These are phyloP conservation scores for Lichtheimia hyalospora DNA, from an alignment of 371 early-diverging fungal genomes.

Conservation along the genomic window DNA sequence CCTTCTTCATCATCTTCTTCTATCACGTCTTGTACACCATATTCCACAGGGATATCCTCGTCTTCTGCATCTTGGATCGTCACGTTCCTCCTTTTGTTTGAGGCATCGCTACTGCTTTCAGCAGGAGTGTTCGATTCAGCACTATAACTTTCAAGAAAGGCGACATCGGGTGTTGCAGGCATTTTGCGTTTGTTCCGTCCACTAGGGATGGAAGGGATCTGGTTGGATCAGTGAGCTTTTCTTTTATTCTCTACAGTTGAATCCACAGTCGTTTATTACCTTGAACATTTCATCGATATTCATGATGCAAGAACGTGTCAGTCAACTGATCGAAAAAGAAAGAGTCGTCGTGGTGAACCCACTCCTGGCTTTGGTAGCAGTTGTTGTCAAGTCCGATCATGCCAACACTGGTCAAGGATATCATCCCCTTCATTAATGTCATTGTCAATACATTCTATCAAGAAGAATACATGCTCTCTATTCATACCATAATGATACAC, in stretches of 20 bases:
- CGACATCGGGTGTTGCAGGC: conserved; percentile 48
- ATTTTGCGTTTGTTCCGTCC: conserved; percentile 64
- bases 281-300: conserved; percentile 75
- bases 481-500: too few species aligned
- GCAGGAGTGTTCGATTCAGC: conserved; percentile 24
- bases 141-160: conserved; percentile 47
- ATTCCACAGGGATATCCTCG: conserved; percentile 22
- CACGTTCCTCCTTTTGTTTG: conserved; percentile 27
- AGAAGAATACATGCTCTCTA: too few species aligned
- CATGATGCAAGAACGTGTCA: conserved; percentile 27
- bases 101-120: conserved; percentile 12
- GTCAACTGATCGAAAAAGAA: not conserved
- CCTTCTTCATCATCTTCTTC: conserved; percentile 68
- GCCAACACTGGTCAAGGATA: too few species aligned
- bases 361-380: too few species aligned
- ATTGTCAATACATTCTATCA: too few species aligned
- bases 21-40: conserved; percentile 17
- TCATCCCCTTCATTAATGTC: too few species aligned
- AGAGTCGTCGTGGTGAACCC: too few species aligned
- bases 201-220: conserved; percentile 61
- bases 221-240: conserved; percentile 2
- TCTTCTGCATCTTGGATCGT: conserved; percentile 45
- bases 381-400: too few species aligned
- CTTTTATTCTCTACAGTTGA: not conserved
- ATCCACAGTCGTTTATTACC: conserved; percentile 30